Evolutionary conservation across 2,329 filamentous ascomycete species (phyloP).

Genomic region (Hypomyces perniciosus): DNA sequence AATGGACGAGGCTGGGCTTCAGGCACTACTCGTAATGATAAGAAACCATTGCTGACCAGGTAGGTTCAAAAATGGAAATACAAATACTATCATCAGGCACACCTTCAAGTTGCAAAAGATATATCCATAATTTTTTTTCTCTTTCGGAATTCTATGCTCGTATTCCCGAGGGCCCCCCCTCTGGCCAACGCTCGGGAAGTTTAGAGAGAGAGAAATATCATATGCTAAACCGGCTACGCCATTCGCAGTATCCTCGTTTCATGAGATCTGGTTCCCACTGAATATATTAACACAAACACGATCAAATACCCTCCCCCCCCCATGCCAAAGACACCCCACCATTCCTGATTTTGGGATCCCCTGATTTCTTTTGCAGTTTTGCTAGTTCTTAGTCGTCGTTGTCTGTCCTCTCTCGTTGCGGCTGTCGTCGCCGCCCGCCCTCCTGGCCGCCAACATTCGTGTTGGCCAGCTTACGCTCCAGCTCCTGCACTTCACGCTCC

Average conservation of each 20-base stretch:
- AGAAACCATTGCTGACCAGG: too few relatives aligned
- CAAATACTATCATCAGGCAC: too few relatives aligned
- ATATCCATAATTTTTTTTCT: not conserved
- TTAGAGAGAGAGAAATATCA: constrained; percentile 21
- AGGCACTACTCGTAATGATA: too few relatives aligned
- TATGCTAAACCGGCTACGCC: constrained; percentile 33
- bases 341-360: constrained; percentile 5
- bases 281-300: constrained; percentile 28
- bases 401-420: constrained; percentile 43
- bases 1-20: too few relatives aligned
- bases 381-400: constrained; percentile 45
- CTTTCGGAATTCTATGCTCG: constrained; percentile 6
- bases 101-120: too few relatives aligned
- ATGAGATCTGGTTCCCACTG: constrained; percentile 21
- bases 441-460: constrained; percentile 26
- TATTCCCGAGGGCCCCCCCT: constrained; percentile 10
- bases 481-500: constrained; percentile 69
- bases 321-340: constrained; percentile 15
- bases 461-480: constrained; percentile 59
- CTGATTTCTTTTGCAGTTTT: constrained; percentile 9
- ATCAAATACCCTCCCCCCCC: constrained; percentile 13
- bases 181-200: constrained; percentile 10
- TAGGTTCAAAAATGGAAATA: too few relatives aligned
- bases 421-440: constrained; percentile 24
- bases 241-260: constrained; percentile 28